Conservation (phyloP, 305 asterid genomes). For the Fraxinus floribunda region DNA sequence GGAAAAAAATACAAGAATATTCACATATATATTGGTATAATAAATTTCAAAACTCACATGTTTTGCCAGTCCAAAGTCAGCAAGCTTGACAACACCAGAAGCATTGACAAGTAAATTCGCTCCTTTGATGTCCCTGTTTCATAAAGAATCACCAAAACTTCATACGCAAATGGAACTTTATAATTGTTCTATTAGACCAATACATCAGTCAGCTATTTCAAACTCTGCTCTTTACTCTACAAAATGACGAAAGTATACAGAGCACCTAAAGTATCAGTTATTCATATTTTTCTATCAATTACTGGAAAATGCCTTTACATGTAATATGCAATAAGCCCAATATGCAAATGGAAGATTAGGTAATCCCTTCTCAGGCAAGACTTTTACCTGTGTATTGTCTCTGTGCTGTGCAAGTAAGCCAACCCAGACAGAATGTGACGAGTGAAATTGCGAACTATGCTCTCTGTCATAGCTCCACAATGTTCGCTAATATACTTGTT, state of each 20-base stretch:
- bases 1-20: not conserved
- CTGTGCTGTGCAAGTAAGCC: constrained; percentile 80
- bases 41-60: constrained; percentile 54
- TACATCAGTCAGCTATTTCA: not conserved
- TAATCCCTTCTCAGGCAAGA: not conserved
- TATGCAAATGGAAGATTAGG: not conserved
- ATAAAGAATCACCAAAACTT: constrained; percentile 20
- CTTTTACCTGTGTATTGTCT: constrained; percentile 74
- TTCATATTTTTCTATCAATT: not conserved
- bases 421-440: constrained; percentile 83
- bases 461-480: constrained; percentile 78
- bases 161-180: constrained; percentile 16
- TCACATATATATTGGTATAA: not conserved
- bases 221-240: not conserved
- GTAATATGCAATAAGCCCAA: not conserved
- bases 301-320: not conserved
- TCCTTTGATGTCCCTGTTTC: constrained; percentile 83
- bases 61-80: constrained; percentile 91
- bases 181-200: constrained; percentile 16
- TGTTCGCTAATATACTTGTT: constrained; percentile 65
- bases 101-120: constrained; percentile 91
- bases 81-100: constrained; percentile 79
- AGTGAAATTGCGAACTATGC: constrained; percentile 77
- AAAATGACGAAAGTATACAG: not conserved
- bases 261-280: not conserved